Evolutionary conservation across 257 asterid species (phyloP).

Genomic region (Rehmannia glutinosa): DNA sequence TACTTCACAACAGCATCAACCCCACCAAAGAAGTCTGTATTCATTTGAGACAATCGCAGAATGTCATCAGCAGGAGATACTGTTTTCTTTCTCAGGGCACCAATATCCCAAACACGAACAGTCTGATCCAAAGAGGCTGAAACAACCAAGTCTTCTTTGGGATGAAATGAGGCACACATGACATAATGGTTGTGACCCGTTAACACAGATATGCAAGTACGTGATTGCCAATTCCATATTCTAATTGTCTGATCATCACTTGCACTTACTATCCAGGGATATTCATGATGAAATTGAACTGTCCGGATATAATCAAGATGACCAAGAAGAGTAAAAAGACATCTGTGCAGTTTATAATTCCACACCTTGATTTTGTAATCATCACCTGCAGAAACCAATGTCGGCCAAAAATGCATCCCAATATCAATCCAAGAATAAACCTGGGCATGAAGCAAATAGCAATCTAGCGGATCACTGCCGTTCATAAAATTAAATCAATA

Average conservation of each 20-base stretch:
- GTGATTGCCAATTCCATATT: slow-evolving; percentile 99
- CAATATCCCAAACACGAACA: slow-evolving; percentile 97
- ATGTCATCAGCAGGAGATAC: slow-evolving; percentile 97
- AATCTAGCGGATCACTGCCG: not conserved
- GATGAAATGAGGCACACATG: slow-evolving; percentile 96
- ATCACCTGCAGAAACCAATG: slow-evolving; percentile 57
- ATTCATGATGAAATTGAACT: slow-evolving; percentile 93
- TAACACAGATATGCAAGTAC: slow-evolving; percentile 87
- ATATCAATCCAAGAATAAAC: not conserved
- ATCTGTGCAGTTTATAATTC: slow-evolving; percentile 92
- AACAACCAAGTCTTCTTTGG: slow-evolving; percentile 92
- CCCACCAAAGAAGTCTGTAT: slow-evolving; percentile 92
- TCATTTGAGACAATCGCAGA: slow-evolving; percentile 83
- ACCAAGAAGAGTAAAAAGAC: slow-evolving; percentile 94
- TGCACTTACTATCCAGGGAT: slow-evolving; percentile 98
- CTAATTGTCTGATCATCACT: slow-evolving; percentile 98
- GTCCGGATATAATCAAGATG: slow-evolving; percentile 98
- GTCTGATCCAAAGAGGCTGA: slow-evolving; percentile 99
- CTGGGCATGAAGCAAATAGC: not conserved
- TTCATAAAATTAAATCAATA: not conserved
- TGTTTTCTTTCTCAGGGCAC: slow-evolving; percentile 86
- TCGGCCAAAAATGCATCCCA: not conserved
- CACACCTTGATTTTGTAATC: slow-evolving; percentile 98
- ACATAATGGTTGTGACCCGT: slow-evolving; percentile 98
- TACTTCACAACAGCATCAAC: slow-evolving; percentile 99